phyloP scores from a whole-genome alignment of 2,329 filamentous ascomycete species.

The Cladosporium sp. region DNA sequence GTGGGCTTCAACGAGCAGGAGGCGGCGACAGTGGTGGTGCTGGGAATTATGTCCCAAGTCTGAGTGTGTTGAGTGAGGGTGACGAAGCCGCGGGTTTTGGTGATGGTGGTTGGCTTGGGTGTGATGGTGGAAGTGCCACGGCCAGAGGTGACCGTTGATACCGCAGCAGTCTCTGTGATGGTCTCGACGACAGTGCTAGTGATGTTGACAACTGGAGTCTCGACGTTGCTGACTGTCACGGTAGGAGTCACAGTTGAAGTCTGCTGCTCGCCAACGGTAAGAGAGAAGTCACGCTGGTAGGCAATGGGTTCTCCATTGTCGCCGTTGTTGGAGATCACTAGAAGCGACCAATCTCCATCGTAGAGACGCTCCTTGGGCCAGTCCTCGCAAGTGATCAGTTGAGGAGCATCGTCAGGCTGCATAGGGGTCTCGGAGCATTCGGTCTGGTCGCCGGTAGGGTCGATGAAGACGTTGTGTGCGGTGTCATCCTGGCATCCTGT shows the following conservation, averaged over 20 bases:
- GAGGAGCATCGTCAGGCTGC: conserved; percentile 41
- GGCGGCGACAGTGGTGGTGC: conserved; percentile 25
- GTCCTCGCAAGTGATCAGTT: conserved; percentile 44
- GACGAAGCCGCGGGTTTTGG: conserved; percentile 28
- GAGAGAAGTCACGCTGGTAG: conserved; percentile 46
- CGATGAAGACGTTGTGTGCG: conserved; percentile 47
- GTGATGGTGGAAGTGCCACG: conserved; percentile 27
- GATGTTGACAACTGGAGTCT: conserved; percentile 32
- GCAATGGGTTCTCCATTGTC: conserved; percentile 46
- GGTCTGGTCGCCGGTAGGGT: conserved; percentile 44
- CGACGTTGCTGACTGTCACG: conserved; percentile 25
- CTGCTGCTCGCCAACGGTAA: conserved; percentile 41
- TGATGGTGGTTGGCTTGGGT: conserved; percentile 26
- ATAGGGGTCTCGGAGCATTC: conserved; percentile 46
- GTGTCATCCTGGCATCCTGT: conserved; percentile 45
- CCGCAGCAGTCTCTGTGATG: conserved; percentile 34
- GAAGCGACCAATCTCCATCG: conserved; percentile 48
- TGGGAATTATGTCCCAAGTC: conserved; percentile 25
- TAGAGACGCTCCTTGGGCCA: conserved; percentile 44
- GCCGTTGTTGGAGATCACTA: conserved; percentile 49
- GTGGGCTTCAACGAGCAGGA: conserved; percentile 23
- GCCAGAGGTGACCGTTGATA: conserved; percentile 26
- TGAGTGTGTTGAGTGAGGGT: conserved; percentile 33
- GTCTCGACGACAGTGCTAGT: conserved; percentile 32
- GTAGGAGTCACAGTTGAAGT: conserved; percentile 36